These are phyloP conservation scores for Microdochium nivale DNA, from an alignment of 2,329 filamentous ascomycete genomes.

Conservation along the genomic window DNA sequence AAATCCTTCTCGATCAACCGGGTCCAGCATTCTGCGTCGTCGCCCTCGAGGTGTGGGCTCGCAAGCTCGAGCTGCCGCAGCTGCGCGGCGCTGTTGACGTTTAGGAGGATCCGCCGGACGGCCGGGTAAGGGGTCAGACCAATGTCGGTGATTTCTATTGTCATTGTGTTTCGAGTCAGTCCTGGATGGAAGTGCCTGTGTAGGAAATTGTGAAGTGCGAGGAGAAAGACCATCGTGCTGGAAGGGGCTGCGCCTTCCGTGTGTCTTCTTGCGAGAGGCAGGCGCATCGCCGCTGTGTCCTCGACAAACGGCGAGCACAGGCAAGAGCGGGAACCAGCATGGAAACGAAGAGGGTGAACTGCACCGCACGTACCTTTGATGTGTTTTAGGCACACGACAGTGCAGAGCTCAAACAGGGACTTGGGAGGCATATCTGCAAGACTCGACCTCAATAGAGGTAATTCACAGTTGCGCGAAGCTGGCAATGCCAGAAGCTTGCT, in stretches of 20 bases:
- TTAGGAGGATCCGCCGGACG: slow-evolving; percentile 59
- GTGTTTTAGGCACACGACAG: slow-evolving; percentile 27
- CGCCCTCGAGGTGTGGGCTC: slow-evolving; percentile 66
- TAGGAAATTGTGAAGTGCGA: too few relatives aligned
- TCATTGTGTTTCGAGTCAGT: slow-evolving; percentile 6
- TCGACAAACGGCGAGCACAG: not conserved
- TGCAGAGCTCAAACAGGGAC: slow-evolving; percentile 43
- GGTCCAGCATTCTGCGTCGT: slow-evolving; percentile 68
- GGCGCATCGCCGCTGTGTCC: too few relatives aligned
- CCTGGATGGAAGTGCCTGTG: too few relatives aligned
- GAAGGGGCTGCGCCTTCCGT: too few relatives aligned
- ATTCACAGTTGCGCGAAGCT: not conserved
- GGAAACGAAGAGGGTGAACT: not conserved
- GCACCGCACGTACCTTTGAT: not conserved
- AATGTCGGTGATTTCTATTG: slow-evolving; percentile 52
- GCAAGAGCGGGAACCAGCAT: not conserved
- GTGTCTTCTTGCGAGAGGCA: too few relatives aligned
- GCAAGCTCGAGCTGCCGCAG: slow-evolving; percentile 65
- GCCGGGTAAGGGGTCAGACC: slow-evolving; percentile 62
- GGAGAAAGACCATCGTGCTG: too few relatives aligned
- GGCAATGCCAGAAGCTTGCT: not conserved
- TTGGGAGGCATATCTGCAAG: slow-evolving; percentile 31
- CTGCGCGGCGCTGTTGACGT: slow-evolving; percentile 65
- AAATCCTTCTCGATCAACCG: slow-evolving; percentile 74
- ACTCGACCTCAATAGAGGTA: slow-evolving; percentile 1